A percentile compares a stretch with the other conserved stretches of the same genome.
These are phyloP conservation scores for Daldinia loculata DNA, from an alignment of 495 filamentous ascomycete genomes.

Conservation along the genomic window DNA sequence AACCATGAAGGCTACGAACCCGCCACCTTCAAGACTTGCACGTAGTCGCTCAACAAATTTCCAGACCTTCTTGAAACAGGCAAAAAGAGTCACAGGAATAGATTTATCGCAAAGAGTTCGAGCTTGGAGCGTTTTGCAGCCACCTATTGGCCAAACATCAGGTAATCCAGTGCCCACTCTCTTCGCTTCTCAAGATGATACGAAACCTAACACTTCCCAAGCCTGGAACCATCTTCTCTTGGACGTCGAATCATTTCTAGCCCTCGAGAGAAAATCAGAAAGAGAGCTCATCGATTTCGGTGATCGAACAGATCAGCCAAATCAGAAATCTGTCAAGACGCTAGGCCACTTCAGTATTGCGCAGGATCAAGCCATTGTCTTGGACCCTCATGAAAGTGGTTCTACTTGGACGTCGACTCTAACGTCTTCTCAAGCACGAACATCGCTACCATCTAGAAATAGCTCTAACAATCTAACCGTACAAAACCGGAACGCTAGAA, in stretches of 20 bases:
- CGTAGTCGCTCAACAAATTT: constrained; percentile 73
- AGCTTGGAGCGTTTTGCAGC: constrained; percentile 73
- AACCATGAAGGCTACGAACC: constrained; percentile 64
- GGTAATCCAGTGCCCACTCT: constrained; percentile 25
- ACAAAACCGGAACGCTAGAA: constrained; percentile 47
- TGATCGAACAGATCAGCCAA: constrained; percentile 83
- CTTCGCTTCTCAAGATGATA: constrained; percentile 38
- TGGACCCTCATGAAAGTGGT: constrained; percentile 46
- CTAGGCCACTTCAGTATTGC: constrained; percentile 42
- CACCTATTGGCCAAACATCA: constrained; percentile 22
- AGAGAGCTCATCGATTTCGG: constrained; percentile 72
- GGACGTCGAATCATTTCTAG: constrained; percentile 74
- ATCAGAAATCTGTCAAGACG: constrained; percentile 58
- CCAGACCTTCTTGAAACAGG: constrained; percentile 75
- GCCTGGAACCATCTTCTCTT: constrained; percentile 73
- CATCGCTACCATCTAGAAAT: constrained; percentile 38
- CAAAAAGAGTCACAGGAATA: constrained; percentile 71
- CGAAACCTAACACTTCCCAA: constrained; percentile 37
- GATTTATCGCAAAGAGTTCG: constrained; percentile 76
- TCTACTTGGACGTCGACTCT: constrained; percentile 43
- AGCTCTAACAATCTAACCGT: constrained; percentile 45
- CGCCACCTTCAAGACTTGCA: constrained; percentile 66
- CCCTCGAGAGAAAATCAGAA: constrained; percentile 71
- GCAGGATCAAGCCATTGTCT: constrained; percentile 51
- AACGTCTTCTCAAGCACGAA: constrained; percentile 25